Conservation (phyloP, 805 yeast genomes). For the Candida morakotiae region DNA sequence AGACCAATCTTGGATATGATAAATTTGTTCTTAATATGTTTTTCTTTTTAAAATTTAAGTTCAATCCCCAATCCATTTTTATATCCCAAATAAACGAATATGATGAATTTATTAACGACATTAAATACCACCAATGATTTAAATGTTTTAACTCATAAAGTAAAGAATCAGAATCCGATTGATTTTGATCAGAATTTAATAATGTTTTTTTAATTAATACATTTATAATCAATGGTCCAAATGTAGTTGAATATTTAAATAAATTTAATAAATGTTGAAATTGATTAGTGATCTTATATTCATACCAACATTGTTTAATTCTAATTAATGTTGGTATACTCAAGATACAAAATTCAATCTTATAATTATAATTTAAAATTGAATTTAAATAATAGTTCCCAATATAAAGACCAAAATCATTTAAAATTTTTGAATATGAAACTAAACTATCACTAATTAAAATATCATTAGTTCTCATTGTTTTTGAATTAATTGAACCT, state of each 20-base stretch:
- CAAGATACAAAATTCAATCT: constrained; percentile 28
- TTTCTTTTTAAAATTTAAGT: constrained; percentile 35
- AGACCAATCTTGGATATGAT: constrained; percentile 23
- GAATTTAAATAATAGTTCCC: constrained; percentile 40
- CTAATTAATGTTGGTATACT: constrained; percentile 70
- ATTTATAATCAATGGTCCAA: constrained; percentile 34
- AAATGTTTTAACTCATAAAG: constrained; percentile 15
- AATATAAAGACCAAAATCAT: constrained; percentile 61
- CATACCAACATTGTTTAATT: constrained; percentile 75
- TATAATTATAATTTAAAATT: constrained; percentile 24
- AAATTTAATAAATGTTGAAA: constrained; percentile 64
- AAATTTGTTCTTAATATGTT: constrained; percentile 18
- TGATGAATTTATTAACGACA: constrained; percentile 57
- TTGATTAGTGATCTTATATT: constrained; percentile 50
- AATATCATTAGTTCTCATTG: constrained; percentile 72
- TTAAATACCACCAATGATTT: constrained; percentile 41
- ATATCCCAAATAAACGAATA: constrained; percentile 90
- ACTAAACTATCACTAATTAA: constrained; percentile 80
- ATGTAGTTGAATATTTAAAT: constrained; percentile 65
- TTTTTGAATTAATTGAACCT: constrained; percentile 57
- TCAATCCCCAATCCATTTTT: constrained; percentile 81
- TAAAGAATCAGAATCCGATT: constrained; percentile 11
- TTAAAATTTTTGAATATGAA: constrained; percentile 71
- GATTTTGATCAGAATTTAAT: constrained; percentile 10
- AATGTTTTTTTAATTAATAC: constrained; percentile 20